Base-by-base conservation (phyloP, 768 basidiomycete species). In the Hypholoma fasciculare region DNA sequence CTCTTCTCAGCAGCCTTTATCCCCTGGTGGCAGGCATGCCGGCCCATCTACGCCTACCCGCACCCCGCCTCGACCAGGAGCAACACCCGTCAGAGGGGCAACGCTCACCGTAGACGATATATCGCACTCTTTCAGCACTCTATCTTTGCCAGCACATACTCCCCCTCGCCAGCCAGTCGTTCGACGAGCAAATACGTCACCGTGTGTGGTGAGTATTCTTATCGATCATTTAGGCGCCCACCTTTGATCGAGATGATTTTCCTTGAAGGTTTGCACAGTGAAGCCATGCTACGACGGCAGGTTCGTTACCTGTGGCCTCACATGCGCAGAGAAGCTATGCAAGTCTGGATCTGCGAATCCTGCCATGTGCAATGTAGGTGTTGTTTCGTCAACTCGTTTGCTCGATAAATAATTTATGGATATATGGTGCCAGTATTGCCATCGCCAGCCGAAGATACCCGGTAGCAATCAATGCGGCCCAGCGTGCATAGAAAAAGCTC, bases 381-480 rank as follows among this genome's bases (percentile, higher is more conserved):
- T 6, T 7, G 5, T 44, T 26, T 8, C 46, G 40, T 1, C 30
- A 23, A 23, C 23, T 23, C 23, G 23, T 23, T 23, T 23, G 23
- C 23, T 23, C 23, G 23, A 23, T 23, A 23, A 23, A 23, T 23
- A 23, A 23, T 23, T 23, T 23, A 23, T 23, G 23, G 23, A 23
- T 23, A 2, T 23, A 2, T 23, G 2, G 1, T 23, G 23, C 23
- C 37, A 72, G 71, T 70, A 70, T 47, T 72, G 71, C 27, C 69
- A 72, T 60, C 64, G 67, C 30, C 62, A 57, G 17, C 67, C 67
- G 16, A 70, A 65, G 49, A 27, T 56, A 3, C 27, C 50, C 3
- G 65, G 67, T 30, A 54, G 66, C 16, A 60, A 61, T 27, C 71
- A 72, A 56, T 72, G 71, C 36, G 63, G 71, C 19, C 37, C 60